Evolutionary conservation across 1,284 basidiomycete species (phyloP).

Genomic region (Takashimella koratensis): DNA sequence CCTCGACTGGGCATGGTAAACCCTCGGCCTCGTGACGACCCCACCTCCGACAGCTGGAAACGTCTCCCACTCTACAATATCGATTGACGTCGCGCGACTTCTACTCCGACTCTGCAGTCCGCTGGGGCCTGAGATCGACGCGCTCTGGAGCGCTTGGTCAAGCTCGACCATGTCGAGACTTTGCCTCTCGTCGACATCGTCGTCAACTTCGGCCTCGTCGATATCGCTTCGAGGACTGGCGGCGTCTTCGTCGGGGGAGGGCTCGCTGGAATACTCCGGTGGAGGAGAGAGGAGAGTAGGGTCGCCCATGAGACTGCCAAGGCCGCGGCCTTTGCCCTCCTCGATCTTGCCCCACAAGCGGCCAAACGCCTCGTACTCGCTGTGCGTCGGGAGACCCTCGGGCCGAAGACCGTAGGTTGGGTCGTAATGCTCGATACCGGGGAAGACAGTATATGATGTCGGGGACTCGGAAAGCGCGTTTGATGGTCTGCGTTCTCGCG

Average conservation of each 20-base stretch:
- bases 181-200: slow-evolving; percentile 16
- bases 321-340: slow-evolving; percentile 56
- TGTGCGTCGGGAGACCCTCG: slow-evolving; percentile 67
- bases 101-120: neutral
- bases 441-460: slow-evolving; percentile 56
- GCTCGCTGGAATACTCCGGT: neutral
- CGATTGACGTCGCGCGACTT: neutral
- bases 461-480: slow-evolving; percentile 42
- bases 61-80: slow-evolving; percentile 45
- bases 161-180: slow-evolving; percentile 29
- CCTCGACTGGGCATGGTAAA: slow-evolving; percentile 68
- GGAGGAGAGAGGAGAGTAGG: slow-evolving; percentile 7
- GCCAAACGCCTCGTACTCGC: slow-evolving; percentile 48
- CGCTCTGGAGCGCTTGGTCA: slow-evolving; percentile 19
- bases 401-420: slow-evolving; percentile 96
- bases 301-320: slow-evolving; percentile 42
- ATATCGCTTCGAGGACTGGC: slow-evolving; percentile 15
- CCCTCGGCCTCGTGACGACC: slow-evolving; percentile 65
- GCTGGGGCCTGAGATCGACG: neutral
- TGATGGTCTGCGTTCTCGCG: slow-evolving; percentile 14
- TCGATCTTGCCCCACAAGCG: slow-evolving; percentile 60
- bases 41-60: slow-evolving; percentile 76
- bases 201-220: slow-evolving; percentile 27
- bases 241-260: neutral
- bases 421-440: slow-evolving; percentile 87